A percentile compares a stretch with the other conserved stretches of the same genome.
Conservation (phyloP, 2,329 filamentous ascomycete genomes). For the Verticillium longisporum region DNA sequence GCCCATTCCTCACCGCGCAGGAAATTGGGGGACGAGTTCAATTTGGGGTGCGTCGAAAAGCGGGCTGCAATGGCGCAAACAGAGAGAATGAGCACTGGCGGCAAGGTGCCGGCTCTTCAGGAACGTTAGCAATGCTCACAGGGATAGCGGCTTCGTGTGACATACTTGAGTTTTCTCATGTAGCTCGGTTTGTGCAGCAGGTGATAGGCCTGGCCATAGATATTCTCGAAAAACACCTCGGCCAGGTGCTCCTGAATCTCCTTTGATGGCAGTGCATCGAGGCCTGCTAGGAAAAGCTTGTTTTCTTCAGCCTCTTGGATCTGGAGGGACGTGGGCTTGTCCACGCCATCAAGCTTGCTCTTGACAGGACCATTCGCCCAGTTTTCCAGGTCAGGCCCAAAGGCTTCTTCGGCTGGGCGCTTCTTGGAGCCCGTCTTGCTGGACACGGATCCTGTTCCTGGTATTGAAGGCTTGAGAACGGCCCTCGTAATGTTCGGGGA, state of each 20-base stretch:
- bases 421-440: conserved; percentile 64
- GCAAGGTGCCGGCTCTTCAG: conserved; percentile 64
- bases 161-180: conserved; percentile 74
- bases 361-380: conserved; percentile 63
- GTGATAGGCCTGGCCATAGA: conserved; percentile 94
- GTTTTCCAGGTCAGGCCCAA: conserved; percentile 70
- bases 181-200: conserved; percentile 95
- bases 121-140: conserved; percentile 14
- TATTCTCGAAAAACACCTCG: conserved; percentile 90
- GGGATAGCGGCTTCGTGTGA: conserved; percentile 7
- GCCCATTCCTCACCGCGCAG: conserved; percentile 90
- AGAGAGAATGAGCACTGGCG: conserved; percentile 85
- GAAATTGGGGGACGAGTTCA: conserved; percentile 72
- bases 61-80: conserved; percentile 93
- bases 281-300: conserved; percentile 73
- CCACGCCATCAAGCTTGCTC: conserved; percentile 37
- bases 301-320: conserved; percentile 65
- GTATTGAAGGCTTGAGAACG: conserved; percentile 71
- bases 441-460: conserved; percentile 33
- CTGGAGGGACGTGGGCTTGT: conserved; percentile 46
- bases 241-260: conserved; percentile 91
- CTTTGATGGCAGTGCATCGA: conserved; percentile 72
- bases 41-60: conserved; percentile 82
- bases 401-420: conserved; percentile 78
- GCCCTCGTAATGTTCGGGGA: conserved; percentile 66